Evolutionary conservation across 176 grass and related monocot genomes (phyloP).

Genomic region (Rhipidocladum racemiflorum): DNA sequence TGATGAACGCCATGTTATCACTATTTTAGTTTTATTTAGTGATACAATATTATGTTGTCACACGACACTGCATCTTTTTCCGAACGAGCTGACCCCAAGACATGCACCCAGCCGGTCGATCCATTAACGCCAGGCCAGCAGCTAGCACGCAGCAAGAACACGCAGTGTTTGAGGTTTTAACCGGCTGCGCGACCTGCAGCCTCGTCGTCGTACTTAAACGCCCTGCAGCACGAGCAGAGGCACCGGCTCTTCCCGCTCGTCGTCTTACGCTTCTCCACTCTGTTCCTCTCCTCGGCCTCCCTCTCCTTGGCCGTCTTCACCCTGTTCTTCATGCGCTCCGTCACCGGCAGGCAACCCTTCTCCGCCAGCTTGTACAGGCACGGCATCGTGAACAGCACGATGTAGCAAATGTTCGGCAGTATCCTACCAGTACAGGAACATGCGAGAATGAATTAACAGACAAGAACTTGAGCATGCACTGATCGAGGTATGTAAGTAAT

Average conservation of each 20-base stretch:
- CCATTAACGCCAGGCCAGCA: no score
- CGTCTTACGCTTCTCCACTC: neutral
- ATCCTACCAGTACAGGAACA: neutral
- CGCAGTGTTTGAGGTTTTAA: neutral
- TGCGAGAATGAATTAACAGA: neutral
- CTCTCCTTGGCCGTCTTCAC: neutral
- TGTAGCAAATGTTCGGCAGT: neutral
- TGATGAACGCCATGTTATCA: no score
- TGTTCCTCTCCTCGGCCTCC: neutral
- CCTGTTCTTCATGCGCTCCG: neutral
- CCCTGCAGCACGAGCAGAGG: neutral
- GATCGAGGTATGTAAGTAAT: neutral
- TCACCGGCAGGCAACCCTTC: neutral
- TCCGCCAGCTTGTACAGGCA: neutral
- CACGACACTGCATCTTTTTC: no score
- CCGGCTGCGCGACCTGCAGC: neutral
- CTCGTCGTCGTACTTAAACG: neutral
- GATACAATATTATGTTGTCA: no score
- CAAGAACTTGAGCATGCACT: neutral
- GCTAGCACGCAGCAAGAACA: no score
- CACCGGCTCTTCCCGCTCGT: neutral
- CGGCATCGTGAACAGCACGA: neutral
- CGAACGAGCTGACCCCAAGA: no score
- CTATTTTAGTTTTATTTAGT: no score
- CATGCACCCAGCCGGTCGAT: no score